Evolutionary conservation across 352 stramenopile genomes (phyloP), one percentile per base, ranked within the genome.

Genomic region (Albugo laibachii): DNA sequence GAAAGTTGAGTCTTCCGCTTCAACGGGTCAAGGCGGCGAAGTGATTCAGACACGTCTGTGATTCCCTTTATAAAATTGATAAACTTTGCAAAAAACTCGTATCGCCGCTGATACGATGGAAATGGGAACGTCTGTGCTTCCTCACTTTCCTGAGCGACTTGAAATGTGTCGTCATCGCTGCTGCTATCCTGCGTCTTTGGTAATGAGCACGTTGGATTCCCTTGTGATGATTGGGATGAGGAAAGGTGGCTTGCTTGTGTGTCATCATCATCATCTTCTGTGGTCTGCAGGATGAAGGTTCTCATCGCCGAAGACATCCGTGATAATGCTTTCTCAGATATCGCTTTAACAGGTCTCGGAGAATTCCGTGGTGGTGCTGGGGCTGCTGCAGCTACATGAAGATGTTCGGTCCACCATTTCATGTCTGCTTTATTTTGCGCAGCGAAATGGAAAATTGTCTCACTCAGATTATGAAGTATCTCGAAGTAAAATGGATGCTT

Each of bases 401-500:
- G 58, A 12, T 65, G 57, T 11, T 72, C 56, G 12, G 86, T 55
- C 76, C 76, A 84, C 13, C 49, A 58, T 11, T 62, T 54, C 27
- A 84, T 53, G 21, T 88, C 70, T 20, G 84, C 68, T 3, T 71
- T 58, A 31, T 48, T 75, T 57, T 62, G 67, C 11, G 76, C 76
- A 15, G 73, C 65, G 47, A 88, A 84, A 48, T 82, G 78, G 41
- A 80, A 78, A 38, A 64, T 80, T 14, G 66, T 83, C 41, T 82
- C 69, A 36, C 66, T 83, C 21, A 82, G 78, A 19, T 66, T 60
- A 53, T 85, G 73, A 21, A 65, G 49, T 27, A 88, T 64, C 53
- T 88, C 76, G 54, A 88, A 88, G 67, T 84, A 85, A 50, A 72
- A 79, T 37, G 63, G 69, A 31, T 76, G 69, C 43, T 75, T 74